phyloP scores from a whole-genome alignment of 345 rosid species.

The Cardamine resedifolia region DNA sequence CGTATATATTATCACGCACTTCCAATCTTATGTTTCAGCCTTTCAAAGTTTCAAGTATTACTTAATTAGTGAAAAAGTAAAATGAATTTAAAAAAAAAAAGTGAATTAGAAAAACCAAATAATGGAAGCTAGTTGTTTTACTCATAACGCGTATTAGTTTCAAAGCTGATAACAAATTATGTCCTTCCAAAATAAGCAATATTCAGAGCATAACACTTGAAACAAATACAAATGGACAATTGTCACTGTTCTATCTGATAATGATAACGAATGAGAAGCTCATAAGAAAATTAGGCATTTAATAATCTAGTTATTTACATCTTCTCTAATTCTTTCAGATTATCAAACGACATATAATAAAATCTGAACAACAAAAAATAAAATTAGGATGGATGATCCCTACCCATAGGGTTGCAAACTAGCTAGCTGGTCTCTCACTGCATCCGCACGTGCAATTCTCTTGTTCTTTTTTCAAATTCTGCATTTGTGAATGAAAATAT shows the following conservation, averaged over 20 bases:
- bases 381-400: conserved; percentile 19
- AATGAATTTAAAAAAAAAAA: background rate
- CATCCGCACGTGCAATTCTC: conserved; percentile 76
- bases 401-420: conserved; percentile 14
- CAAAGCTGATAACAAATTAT: background rate
- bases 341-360: background rate
- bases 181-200: background rate
- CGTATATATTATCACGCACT: background rate
- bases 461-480: conserved; percentile 74
- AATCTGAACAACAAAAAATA: background rate
- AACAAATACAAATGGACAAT: conserved; percentile 15
- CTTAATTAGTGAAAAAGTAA: background rate
- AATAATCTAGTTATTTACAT: conserved; percentile 33
- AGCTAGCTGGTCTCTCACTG: conserved; percentile 35
- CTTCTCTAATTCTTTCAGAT: conserved; percentile 23
- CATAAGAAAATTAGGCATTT: conserved; percentile 27
- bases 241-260: conserved; percentile 2
- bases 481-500: conserved; percentile 22
- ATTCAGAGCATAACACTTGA: conserved; percentile 1
- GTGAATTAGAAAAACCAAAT: too few relatives aligned
- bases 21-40: background rate
- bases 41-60: background rate
- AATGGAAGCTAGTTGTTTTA: background rate
- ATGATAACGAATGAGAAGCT: conserved; percentile 4
- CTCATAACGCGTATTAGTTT: background rate